Evolutionary conservation across 1,139 yeast genomes (phyloP).

Genomic region (Debaryomycetaceae sp.): DNA sequence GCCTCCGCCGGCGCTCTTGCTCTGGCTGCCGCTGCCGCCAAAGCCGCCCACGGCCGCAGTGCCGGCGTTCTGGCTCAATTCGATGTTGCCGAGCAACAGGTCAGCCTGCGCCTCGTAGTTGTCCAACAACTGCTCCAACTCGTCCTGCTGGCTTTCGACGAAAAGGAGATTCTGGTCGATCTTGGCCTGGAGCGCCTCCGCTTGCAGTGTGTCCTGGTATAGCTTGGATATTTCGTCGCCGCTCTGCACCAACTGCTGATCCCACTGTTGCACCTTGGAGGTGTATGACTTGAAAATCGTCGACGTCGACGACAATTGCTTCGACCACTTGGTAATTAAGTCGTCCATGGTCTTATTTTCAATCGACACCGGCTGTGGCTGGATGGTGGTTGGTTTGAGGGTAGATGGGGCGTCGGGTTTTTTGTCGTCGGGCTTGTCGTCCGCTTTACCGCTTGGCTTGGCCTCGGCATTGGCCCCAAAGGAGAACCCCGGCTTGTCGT

Average conservation of each 20-base stretch:
- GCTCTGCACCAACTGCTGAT: constrained; percentile 72
- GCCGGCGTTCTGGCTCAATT: constrained; percentile 17
- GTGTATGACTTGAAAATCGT: constrained; percentile 77
- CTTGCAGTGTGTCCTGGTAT: constrained; percentile 72
- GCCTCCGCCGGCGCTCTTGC: constrained; percentile 11
- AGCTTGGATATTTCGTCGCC: constrained; percentile 81
- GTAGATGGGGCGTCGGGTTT: constrained; percentile 15
- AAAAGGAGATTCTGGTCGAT: constrained; percentile 85
- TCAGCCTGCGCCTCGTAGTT: constrained; percentile 87
- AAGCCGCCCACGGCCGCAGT: constrained; percentile 6
- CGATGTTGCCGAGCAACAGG: constrained; percentile 42
- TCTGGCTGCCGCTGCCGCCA: constrained; percentile 10
- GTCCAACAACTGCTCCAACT: constrained; percentile 74
- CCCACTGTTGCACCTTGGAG: constrained; percentile 76
- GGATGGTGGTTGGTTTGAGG: constrained; percentile 46
- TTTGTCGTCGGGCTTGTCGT: constrained; percentile 7
- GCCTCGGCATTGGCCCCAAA: constrained; percentile 21
- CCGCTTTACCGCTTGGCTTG: constrained; percentile 10
- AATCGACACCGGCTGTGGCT: constrained; percentile 70
- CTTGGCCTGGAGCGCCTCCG: constrained; percentile 80
- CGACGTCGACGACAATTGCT: constrained; percentile 71
- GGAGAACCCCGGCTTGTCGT: constrained; percentile 15
- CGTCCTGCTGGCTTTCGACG: constrained; percentile 90
- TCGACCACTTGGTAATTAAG: constrained; percentile 88
- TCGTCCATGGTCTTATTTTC: constrained; percentile 93